phyloP scores from a whole-genome alignment of 805 yeast genomes.

The Lachancea lanzarotensis region DNA sequence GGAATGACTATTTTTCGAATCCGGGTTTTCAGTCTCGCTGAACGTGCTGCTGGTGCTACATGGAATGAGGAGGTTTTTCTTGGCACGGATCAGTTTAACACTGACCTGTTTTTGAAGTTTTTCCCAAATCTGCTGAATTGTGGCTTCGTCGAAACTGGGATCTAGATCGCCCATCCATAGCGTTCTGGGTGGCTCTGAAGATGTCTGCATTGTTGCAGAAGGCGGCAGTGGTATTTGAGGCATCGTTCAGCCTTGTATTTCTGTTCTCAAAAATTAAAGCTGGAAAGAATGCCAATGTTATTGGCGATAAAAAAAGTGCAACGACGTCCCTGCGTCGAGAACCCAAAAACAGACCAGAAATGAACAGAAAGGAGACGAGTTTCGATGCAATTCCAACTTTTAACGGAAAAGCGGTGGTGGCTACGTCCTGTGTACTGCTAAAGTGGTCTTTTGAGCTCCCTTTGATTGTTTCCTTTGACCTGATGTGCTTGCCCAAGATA shows the following conservation, averaged over 20 bases:
- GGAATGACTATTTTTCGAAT: background rate
- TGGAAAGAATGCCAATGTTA: no score
- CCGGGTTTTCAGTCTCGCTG: constrained; percentile 8
- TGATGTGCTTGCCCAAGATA: no score
- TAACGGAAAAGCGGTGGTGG: no score
- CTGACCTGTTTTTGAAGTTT: constrained; percentile 48
- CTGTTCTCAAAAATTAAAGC: no score
- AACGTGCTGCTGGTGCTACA: constrained; percentile 28
- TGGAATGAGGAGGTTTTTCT: constrained; percentile 32
- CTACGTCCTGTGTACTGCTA: no score
- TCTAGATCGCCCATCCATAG: constrained; percentile 88
- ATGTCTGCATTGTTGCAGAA: constrained; percentile 41
- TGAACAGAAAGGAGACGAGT: background rate
- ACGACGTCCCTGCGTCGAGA: no score
- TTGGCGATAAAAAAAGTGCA: no score
- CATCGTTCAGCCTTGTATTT: background rate
- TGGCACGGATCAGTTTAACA: constrained; percentile 60
- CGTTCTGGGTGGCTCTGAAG: constrained; percentile 54
- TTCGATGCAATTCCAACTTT: background rate
- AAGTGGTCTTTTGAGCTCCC: no score
- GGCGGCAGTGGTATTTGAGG: constrained; percentile 46
- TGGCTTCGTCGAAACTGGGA: constrained; percentile 67
- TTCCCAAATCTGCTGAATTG: constrained; percentile 54
- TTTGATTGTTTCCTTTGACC: no score
- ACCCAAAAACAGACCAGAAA: no score